Base-by-base conservation (phyloP, 2,329 filamentous ascomycete genomes). In the Neofusicoccum sp. region DNA sequence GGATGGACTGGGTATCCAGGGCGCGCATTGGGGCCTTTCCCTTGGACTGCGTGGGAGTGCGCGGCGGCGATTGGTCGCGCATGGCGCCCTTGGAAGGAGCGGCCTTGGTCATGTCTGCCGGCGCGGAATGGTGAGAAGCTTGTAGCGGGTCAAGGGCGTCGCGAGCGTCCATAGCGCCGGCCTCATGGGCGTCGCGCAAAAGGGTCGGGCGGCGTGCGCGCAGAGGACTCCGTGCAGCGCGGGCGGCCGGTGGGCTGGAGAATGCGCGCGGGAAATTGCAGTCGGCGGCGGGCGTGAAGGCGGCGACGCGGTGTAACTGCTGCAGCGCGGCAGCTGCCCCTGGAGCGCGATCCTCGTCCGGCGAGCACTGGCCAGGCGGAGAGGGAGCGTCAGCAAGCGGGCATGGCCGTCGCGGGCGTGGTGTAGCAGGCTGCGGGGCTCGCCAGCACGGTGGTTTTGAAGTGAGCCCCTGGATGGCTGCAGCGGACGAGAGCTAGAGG, bases 1-100 rank as follows among this genome's bases (percentile, higher is more conserved):
- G 29, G 29, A 16, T 12, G 14, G 28, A 5, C 6, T 52, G 52
- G 36, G 62, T 59, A 16, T 64, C 41, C 41, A 64, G 52, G 28
- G 41, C 33, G 54, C 61, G 52, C 54, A 64, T 52, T 39, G 62
- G 49, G 37, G 62, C 44, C 47, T 64, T 59, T 36, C 54, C 45
- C 45, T 50, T 64, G 43, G 45, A 44, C 39, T 31, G 34, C 22
- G 41, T 45, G 33, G 62, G 62, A n/a, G 62, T 64, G 34, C 54
- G 39, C 33, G 62, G 62, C 43, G 62, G 62, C 31, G 62, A 64
- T 4, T 63, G 28, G 62, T 60, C 61, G 52, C 61, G 61, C 61
- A 63, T 56, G 33, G 61, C 50, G 39, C 58, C 59, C 11, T 56
- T 41, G 45, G 45, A 49, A 37, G 47, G 36, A 12, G 41, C 33